A percentile compares a stretch with the other conserved stretches of the same genome.
These are phyloP conservation scores for Aspergillus olivimuriae DNA, from an alignment of 495 filamentous ascomycete species.

Conservation along the genomic window DNA sequence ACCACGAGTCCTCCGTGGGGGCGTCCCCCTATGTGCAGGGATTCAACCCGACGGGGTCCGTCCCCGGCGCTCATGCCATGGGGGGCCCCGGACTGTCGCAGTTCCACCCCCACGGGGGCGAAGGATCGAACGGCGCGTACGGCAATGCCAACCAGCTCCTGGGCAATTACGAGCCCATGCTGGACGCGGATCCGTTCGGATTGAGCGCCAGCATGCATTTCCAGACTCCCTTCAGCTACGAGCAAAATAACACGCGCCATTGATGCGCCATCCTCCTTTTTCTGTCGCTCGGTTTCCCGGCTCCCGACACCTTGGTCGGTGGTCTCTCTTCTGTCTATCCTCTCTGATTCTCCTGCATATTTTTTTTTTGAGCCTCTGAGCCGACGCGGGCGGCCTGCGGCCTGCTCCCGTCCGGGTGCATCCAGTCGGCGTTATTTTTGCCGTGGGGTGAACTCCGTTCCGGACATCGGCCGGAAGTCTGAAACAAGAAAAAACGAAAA, in stretches of 20 bases:
- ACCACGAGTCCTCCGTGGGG: constrained; percentile 60
- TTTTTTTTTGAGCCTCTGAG: too few relatives aligned
- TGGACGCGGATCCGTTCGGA: constrained; percentile 88
- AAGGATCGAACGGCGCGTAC: constrained; percentile 33
- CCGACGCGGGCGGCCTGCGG: too few relatives aligned
- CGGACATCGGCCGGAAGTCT: too few relatives aligned
- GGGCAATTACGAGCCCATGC: constrained; percentile 72
- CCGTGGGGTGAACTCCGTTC: too few relatives aligned
- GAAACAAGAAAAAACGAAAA: constrained; percentile 5
- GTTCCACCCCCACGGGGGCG: constrained; percentile 33
- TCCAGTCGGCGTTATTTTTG: constrained; percentile 1
- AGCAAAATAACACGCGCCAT: constrained; percentile 42
- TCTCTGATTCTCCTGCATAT: not conserved
- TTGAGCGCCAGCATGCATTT: constrained; percentile 91
- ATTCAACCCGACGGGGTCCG: constrained; percentile 43
- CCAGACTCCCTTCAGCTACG: constrained; percentile 81
- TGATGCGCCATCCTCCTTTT: constrained; percentile 10
- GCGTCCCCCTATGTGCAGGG: constrained; percentile 60
- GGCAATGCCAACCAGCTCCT: constrained; percentile 59
- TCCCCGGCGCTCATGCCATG: constrained; percentile 32
- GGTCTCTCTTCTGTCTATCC: too few relatives aligned
- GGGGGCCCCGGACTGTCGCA: constrained; percentile 28
- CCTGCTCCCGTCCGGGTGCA: too few relatives aligned
- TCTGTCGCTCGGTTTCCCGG: not conserved
- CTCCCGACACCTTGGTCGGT: too few relatives aligned